Evolutionary conservation across 768 basidiomycete species (phyloP), one percentile per base, ranked within the genome.

Genomic region (Nidularia pulvinata): DNA sequence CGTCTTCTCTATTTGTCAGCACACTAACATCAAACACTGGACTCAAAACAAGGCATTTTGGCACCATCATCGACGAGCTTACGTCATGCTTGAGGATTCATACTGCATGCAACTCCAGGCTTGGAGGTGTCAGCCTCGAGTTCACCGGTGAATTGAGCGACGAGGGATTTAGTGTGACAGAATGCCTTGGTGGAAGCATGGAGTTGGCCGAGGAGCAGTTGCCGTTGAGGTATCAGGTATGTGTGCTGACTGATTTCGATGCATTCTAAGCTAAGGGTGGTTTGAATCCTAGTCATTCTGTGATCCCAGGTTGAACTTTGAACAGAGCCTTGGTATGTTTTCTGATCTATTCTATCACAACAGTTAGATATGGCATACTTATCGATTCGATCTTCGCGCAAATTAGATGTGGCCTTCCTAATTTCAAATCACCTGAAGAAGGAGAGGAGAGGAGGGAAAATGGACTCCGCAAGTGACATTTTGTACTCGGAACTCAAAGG

Each of bases 181-280:
- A 98, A 68, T 98, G 95, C 64, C 76, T 95, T 7, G 97, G 97
- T 4, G 97, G 96, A 1, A 96, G 93, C 59, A 98, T 98, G 95
- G 89, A 92, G 64, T 74, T 98, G 36, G 82, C 78, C 46, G 96
- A 98, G 66, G 90, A 95, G 58, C 80, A 97, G 67, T 79, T 99
- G 13, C 88, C 84, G n/a, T 72, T 95, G 67, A 79, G 95, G 59
- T 99, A 98, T 67, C 89, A 96, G 74, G 87, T 90, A 10, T 14
- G 78, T 51, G 5, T 7, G 25, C 33, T 47, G 9, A 13, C 16
- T 33, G 46, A 30, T 46, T 53, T 22, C 5, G 3, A 55, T 44
- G 3, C 19, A 46, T 33, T 5, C 30, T 37, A 25, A 32, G 35
- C 9, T 50, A 19, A 25, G 9, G 19, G 36, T 3, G 25, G 7